A percentile compares a stretch with the other conserved stretches of the same genome.
Evolutionary conservation across 257 asterid genomes (phyloP).

Genomic region (Catharanthus roseus): DNA sequence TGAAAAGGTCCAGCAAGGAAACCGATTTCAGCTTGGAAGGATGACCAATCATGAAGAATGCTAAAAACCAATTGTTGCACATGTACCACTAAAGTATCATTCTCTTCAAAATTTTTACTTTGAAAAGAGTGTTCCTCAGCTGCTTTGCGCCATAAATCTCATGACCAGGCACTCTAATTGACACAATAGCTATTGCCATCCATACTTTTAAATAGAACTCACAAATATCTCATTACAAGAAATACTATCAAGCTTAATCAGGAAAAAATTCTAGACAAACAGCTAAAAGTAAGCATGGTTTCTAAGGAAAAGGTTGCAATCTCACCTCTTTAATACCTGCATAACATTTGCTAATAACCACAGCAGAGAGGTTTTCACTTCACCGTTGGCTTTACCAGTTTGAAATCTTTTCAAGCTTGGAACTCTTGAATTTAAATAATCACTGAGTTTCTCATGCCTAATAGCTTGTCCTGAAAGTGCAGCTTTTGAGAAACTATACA

Average conservation of each 20-base stretch:
- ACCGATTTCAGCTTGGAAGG: neutral
- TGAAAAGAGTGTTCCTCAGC: neutral
- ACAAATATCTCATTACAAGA: neutral
- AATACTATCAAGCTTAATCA: neutral
- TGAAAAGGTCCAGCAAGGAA: neutral
- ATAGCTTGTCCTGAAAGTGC: slow-evolving; percentile 79
- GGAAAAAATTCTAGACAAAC: neutral
- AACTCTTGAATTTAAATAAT: slow-evolving; percentile 63
- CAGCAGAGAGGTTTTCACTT: slow-evolving; percentile 38
- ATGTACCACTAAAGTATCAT: neutral
- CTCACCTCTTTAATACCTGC: slow-evolving; percentile 79
- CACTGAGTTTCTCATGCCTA: slow-evolving; percentile 71
- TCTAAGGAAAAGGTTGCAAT: slow-evolving; percentile 12
- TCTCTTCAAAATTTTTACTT: neutral
- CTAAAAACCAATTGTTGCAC: neutral
- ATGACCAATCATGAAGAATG: neutral
- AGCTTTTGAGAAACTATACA: slow-evolving; percentile 27
- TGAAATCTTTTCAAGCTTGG: slow-evolving; percentile 63
- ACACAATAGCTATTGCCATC: neutral
- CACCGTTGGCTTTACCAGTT: slow-evolving; percentile 48
- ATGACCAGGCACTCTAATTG: neutral
- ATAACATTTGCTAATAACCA: slow-evolving; percentile 49
- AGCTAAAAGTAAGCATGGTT: neutral
- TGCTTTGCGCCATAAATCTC: neutral
- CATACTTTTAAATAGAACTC: neutral